These are phyloP conservation scores for Trypethelium eluteriae DNA, from an alignment of 495 filamentous ascomycete genomes.

Conservation along the genomic window DNA sequence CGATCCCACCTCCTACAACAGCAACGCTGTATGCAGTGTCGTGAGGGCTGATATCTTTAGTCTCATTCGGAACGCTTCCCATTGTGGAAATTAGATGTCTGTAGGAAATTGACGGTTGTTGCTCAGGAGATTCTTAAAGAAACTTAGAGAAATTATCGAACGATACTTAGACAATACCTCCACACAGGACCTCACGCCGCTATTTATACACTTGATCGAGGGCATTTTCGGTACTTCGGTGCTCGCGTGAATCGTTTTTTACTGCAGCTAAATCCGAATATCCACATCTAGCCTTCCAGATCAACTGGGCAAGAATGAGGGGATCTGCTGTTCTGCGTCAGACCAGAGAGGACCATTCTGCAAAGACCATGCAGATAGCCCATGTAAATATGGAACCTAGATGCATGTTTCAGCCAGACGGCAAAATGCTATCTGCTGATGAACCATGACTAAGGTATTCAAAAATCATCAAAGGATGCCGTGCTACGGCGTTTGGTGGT, in stretches of 20 bases:
- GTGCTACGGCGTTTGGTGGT: neutral
- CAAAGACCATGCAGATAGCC: too few relatives aligned
- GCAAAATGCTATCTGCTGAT: too few relatives aligned
- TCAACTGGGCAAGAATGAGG: too few relatives aligned
- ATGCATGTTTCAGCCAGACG: too few relatives aligned
- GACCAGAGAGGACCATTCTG: too few relatives aligned
- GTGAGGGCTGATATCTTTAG: neutral
- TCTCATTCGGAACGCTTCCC: slow-evolving; percentile 1
- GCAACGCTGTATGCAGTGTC: slow-evolving; percentile 3
- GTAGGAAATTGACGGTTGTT: neutral
- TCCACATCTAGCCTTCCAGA: neutral
- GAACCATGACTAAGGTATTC: too few relatives aligned
- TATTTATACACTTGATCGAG: neutral
- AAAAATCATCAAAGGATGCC: too few relatives aligned
- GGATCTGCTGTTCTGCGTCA: too few relatives aligned
- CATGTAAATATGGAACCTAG: too few relatives aligned
- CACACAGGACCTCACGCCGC: neutral
- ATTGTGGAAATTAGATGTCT: neutral
- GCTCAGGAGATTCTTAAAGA: neutral
- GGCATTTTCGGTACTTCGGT: neutral
- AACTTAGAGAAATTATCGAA: neutral
- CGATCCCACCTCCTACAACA: slow-evolving; percentile 29
- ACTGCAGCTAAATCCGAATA: neutral
- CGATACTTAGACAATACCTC: neutral
- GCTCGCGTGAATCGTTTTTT: neutral